Conservation (phyloP, 2,329 filamentous ascomycete genomes). For the Ophiostoma sp. region DNA sequence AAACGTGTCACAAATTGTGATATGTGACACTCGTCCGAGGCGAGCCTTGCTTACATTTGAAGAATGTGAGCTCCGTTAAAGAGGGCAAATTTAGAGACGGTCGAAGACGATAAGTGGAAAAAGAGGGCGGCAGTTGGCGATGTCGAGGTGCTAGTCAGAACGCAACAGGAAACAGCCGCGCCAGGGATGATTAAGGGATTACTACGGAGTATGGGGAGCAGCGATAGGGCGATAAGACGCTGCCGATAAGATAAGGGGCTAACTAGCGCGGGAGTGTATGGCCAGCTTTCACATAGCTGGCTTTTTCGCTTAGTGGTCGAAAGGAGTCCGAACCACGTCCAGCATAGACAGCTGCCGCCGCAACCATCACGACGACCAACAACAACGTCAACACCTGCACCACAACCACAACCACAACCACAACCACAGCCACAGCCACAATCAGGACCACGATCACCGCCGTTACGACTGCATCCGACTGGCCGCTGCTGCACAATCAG, state of each 20-base stretch:
- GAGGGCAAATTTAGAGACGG: conserved; percentile 5
- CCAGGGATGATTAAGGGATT: too few species aligned
- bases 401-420: neutral
- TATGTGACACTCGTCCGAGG: neutral
- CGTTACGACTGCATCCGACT: too few species aligned
- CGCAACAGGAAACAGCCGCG: neutral
- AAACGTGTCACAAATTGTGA: neutral
- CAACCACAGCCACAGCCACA: neutral
- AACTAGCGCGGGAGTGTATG: neutral
- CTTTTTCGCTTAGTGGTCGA: conserved; percentile 10
- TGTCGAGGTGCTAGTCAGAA: neutral
- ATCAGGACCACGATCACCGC: neutral
- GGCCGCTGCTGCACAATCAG: too few species aligned
- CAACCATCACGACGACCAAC: neutral
- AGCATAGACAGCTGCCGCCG: neutral
- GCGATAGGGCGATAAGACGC: neutral
- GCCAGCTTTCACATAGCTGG: conserved; percentile 15
- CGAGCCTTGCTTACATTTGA: neutral
- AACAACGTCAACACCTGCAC: too few species aligned
- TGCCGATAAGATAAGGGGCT: neutral
- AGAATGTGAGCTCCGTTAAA: neutral
- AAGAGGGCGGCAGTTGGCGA: neutral
- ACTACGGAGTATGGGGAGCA: too few species aligned
- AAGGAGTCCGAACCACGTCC: neutral
- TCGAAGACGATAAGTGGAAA: neutral